Conservation (phyloP, 2,329 filamentous ascomycete genomes). For the Pseudopyricularia javanii region DNA sequence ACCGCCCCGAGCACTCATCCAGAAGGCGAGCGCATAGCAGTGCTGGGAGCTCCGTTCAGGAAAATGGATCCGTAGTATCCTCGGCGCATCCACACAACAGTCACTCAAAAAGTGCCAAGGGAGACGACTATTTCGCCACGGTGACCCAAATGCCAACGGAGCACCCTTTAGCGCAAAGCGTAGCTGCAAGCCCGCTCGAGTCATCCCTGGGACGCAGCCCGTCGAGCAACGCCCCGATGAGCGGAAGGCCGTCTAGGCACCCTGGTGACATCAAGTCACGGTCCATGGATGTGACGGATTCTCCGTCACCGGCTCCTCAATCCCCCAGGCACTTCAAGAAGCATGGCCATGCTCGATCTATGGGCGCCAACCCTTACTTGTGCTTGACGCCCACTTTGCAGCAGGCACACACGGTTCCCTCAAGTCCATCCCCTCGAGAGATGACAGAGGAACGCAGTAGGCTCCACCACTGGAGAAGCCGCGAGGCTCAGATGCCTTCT, state of each 20-base stretch:
- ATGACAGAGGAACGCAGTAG: conserved; percentile 11
- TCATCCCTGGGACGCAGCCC: conserved; percentile 16
- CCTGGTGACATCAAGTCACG: conserved; percentile 12
- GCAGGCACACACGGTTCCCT: conserved; percentile 20
- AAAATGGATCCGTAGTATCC: conserved; percentile 35
- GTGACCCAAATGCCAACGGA: conserved; percentile 37
- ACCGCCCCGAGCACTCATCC: conserved; percentile 41
- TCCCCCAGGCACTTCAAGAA: conserved; percentile 9
- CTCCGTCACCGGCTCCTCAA: conserved; percentile 8
- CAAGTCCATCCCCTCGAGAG: conserved; percentile 24
- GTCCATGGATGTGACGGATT: conserved; percentile 22
- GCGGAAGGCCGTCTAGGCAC: background rate
- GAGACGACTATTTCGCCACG: conserved; percentile 41
- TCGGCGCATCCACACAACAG: conserved; percentile 38
- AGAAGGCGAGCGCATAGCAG: conserved; percentile 48
- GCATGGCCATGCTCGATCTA: conserved; percentile 31
- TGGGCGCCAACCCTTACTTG: conserved; percentile 28
- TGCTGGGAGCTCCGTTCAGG: conserved; percentile 50
- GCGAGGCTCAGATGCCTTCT: conserved; percentile 1
- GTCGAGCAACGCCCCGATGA: conserved; percentile 10
- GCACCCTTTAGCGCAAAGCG: conserved; percentile 65
- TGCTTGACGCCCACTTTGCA: conserved; percentile 22
- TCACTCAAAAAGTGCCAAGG: conserved; percentile 39
- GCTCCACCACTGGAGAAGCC: background rate
- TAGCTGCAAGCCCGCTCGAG: conserved; percentile 55